Conservation (phyloP, 345 rosid species). For the Lumnitzera littorea region DNA sequence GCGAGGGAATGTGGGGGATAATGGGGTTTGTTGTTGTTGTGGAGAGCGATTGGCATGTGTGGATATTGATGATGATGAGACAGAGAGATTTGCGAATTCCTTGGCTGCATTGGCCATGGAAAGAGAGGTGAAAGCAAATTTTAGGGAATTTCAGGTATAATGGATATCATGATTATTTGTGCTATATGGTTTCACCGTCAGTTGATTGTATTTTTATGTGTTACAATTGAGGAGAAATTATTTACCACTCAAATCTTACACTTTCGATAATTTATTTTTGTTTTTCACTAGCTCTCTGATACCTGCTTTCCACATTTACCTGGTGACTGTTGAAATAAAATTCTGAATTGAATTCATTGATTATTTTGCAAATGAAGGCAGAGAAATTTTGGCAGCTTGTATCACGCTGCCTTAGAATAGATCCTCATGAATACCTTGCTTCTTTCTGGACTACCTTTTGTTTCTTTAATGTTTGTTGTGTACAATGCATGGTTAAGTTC, state of each 20-base stretch:
- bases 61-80: conserved; percentile 64
- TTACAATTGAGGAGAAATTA: too few species aligned
- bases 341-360: too few species aligned
- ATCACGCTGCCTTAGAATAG: neutral
- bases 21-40: conserved; percentile 63
- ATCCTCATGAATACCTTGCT: neutral
- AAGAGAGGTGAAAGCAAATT: conserved; percentile 69
- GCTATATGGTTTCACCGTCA: too few species aligned
- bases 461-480: neutral
- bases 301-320: too few species aligned
- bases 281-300: too few species aligned
- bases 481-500: too few species aligned
- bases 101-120: conserved; percentile 70
- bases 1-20: conserved; percentile 39
- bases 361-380: too few species aligned
- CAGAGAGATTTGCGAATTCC: conserved; percentile 53
- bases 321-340: too few species aligned
- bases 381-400: neutral
- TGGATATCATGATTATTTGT: neutral
- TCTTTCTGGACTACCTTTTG: neutral
- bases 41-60: conserved; percentile 54
- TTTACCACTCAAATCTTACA: too few species aligned
- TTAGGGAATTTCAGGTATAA: conserved; percentile 76
- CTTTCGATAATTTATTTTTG: too few species aligned
- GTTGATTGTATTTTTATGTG: too few species aligned